Evolutionary conservation across 108 stramenopile species (phyloP), one percentile per base, ranked within the genome.

Genomic region (Cyclotella sp.): DNA sequence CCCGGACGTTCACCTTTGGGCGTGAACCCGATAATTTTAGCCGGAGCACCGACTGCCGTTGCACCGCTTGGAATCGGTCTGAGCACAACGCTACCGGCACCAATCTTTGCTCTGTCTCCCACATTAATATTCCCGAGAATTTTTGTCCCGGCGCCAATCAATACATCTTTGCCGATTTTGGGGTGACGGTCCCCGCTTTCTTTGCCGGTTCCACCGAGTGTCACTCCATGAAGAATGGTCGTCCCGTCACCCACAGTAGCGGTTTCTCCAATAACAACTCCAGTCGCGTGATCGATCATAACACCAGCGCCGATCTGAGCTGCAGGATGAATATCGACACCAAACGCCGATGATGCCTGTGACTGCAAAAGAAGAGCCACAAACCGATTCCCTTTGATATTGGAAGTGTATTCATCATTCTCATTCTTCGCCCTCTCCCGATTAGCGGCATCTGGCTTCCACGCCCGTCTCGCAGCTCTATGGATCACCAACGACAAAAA

Each of bases 291-390:
- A 70, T 91, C 90, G 27, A 91, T 59, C 72, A 91, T 81, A 16
- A 89, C 70, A 13, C 86, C 87, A 22, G 61, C 74, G 6, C 81
- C 85, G 26, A 92, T 84, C 40, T 49, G 30, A 24, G 87, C 81
- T 15, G 86, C 90, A 8, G 91, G 91, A 49, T 92, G 91, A 59
- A 92, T 92, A 52, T 92, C 91, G 22, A 90, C 88, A 28, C 86
- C 89, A 53, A 90, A 92, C 5, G 86, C 70, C 45, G 90, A 86
- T 0, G 88, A 89, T 42, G 71, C 67, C 21, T 78, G 77, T 0
- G 82, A 83, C 75, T 92, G 91, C 8, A 90, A 69, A 10, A 83
- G 72, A 16, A 85, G 79, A 15, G 90, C 86, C 30, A 86, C 80
- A 72, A 81, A 81, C n/a, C 84, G 21, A 24, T 29, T 75, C 9